phyloP scores from a whole-genome alignment of 805 yeast genomes.

The Spathaspora boniae region DNA sequence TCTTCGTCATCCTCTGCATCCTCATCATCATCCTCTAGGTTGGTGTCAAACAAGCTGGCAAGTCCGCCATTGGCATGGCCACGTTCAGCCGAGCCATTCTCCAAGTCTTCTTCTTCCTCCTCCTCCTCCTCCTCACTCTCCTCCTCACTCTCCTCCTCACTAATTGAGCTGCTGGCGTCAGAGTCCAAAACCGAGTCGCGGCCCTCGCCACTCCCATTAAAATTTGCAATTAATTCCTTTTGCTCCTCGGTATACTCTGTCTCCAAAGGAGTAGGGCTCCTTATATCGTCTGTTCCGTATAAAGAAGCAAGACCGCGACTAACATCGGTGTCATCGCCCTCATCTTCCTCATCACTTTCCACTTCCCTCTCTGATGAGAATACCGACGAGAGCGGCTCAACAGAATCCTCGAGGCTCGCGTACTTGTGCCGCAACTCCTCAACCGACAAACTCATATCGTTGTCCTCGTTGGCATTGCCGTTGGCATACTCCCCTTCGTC shows the following conservation, averaged over 20 bases:
- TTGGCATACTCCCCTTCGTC: constrained; percentile 21
- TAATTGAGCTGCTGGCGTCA: constrained; percentile 6
- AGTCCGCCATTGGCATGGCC: constrained; percentile 2
- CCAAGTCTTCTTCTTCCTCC: constrained; percentile 1
- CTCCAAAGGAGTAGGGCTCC: constrained; percentile 2
- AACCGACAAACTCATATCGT: constrained; percentile 50
- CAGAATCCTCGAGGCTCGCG: constrained; percentile 34
- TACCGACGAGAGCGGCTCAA: constrained; percentile 12
- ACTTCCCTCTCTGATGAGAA: constrained; percentile 14
- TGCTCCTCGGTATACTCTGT: constrained; percentile 30
- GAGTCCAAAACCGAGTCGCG: constrained; percentile 9
- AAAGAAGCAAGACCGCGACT: constrained; percentile 14
- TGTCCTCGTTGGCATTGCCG: constrained; percentile 17
- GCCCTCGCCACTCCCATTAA: constrained; percentile 11
- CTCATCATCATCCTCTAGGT: constrained; percentile 14
- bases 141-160: constrained; percentile 4
- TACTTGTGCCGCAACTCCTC: constrained; percentile 59
- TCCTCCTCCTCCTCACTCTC: constrained; percentile 3
- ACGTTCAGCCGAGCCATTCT: background rate
- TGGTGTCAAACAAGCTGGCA: constrained; percentile 11
- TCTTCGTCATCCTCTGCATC: constrained; percentile 9
- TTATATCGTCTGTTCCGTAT: constrained; percentile 12
- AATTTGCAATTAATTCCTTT: constrained; percentile 23
- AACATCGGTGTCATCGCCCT: constrained; percentile 9
- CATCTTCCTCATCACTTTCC: constrained; percentile 12